Percentiles rank a stretch among this genome's conserved stretches.
phyloP scores from a whole-genome alignment of 2,329 filamentous ascomycete species.

The Neoscytalidium dimidiatum region DNA sequence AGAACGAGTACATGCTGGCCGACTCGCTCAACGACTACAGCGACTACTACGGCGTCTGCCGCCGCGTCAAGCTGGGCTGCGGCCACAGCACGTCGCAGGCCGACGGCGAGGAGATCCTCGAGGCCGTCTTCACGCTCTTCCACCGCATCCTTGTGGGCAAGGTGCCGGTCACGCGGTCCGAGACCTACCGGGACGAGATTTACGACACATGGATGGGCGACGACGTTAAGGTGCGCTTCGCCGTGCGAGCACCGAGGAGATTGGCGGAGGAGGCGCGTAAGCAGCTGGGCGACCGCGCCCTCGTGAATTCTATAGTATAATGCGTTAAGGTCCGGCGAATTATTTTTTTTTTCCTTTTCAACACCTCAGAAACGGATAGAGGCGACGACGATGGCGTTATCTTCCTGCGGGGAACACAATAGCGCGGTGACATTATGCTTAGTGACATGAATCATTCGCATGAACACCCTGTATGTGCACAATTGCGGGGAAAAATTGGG shows the following conservation, averaged over 20 bases:
- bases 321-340: not conserved
- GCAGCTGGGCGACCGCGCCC: constrained; percentile 9
- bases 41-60: constrained; percentile 27
- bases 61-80: constrained; percentile 32
- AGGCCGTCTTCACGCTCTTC: constrained; percentile 37
- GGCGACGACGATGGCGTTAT: not conserved
- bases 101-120: constrained; percentile 41
- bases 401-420: not conserved
- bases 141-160: constrained; percentile 34
- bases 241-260: constrained; percentile 38
- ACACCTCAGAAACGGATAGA: not conserved
- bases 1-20: constrained; percentile 19
- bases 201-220: constrained; percentile 39
- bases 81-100: constrained; percentile 41
- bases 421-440: not conserved
- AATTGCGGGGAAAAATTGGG: not conserved
- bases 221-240: constrained; percentile 33
- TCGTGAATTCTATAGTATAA: not conserved
- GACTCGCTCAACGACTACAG: constrained; percentile 23
- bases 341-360: not conserved
- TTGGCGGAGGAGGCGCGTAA: constrained; percentile 31
- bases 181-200: constrained; percentile 34
- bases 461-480: not conserved
- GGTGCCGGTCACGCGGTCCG: constrained; percentile 31
- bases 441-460: not conserved